Percentiles rank a stretch among this genome's conserved stretches.
phyloP scores from a whole-genome alignment of 495 filamentous ascomycete species.

The Staphylotrichum tortipilum region DNA sequence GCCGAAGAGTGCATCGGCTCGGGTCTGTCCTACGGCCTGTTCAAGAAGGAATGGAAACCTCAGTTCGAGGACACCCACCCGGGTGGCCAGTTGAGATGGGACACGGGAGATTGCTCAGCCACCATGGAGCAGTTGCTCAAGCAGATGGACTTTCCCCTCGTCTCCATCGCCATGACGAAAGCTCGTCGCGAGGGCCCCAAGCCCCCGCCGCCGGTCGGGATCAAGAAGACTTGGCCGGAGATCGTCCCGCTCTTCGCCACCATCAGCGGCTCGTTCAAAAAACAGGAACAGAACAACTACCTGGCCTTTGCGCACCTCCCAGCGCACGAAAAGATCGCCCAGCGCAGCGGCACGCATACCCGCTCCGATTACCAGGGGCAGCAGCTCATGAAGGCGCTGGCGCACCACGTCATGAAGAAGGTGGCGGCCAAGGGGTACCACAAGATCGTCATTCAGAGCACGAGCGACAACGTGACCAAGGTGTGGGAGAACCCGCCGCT shows the following conservation, averaged over 20 bases:
- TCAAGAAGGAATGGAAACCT: not conserved
- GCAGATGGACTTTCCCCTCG: constrained; percentile 1
- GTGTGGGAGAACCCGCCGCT: not conserved
- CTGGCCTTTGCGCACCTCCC: not conserved
- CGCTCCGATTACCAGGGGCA: not conserved
- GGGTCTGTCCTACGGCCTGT: not conserved
- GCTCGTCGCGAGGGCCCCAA: not conserved
- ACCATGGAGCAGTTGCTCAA: not conserved
- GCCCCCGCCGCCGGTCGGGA: not conserved
- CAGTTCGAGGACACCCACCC: not conserved
- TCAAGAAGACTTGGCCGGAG: not conserved
- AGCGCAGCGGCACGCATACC: not conserved
- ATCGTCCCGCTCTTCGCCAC: not conserved
- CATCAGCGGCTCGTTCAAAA: not conserved
- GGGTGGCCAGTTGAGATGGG: not conserved
- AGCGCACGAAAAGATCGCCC: not conserved
- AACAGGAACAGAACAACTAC: not conserved
- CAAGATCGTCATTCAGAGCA: not conserved
- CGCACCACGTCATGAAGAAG: not conserved
- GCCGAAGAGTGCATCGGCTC: not conserved
- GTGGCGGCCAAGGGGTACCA: not conserved
- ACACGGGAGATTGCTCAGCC: not conserved
- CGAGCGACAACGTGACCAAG: not conserved
- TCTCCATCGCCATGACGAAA: not conserved
- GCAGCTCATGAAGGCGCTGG: not conserved